These are phyloP conservation scores for Cladosporium colombiae DNA, from an alignment of 2,329 filamentous ascomycete species.

Conservation along the genomic window DNA sequence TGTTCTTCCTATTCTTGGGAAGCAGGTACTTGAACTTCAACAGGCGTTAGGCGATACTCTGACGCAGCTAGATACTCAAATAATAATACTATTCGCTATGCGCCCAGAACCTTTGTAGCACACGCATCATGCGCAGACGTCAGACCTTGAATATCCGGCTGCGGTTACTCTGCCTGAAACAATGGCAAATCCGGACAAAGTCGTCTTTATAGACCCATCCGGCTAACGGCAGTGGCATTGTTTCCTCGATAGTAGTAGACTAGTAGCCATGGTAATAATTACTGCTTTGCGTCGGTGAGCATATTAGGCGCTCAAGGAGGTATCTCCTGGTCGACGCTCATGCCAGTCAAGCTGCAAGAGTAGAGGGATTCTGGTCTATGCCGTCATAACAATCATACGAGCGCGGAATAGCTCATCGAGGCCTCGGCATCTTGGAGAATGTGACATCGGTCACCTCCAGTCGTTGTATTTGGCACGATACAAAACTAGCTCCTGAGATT, in stretches of 20 bases:
- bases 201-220: not conserved
- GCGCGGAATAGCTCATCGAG: not conserved
- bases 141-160: not conserved
- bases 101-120: not conserved
- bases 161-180: not conserved
- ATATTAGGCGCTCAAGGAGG: not conserved
- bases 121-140: not conserved
- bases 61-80: not conserved
- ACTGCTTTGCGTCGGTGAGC: not conserved
- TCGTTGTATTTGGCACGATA: not conserved
- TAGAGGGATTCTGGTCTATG: too few relatives aligned
- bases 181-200: not conserved
- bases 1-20: conserved; percentile 64
- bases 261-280: not conserved
- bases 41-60: conserved; percentile 27
- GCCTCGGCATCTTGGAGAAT: not conserved
- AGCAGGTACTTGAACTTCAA: conserved; percentile 51
- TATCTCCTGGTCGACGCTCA: not conserved
- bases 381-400: not conserved
- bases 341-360: not conserved
- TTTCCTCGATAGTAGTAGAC: too few relatives aligned
- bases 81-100: not conserved
- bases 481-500: too few relatives aligned
- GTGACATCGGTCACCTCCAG: not conserved
- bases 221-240: not conserved